Base-by-base conservation (phyloP, 1,284 basidiomycete species). In the Macrocybe sp. region DNA sequence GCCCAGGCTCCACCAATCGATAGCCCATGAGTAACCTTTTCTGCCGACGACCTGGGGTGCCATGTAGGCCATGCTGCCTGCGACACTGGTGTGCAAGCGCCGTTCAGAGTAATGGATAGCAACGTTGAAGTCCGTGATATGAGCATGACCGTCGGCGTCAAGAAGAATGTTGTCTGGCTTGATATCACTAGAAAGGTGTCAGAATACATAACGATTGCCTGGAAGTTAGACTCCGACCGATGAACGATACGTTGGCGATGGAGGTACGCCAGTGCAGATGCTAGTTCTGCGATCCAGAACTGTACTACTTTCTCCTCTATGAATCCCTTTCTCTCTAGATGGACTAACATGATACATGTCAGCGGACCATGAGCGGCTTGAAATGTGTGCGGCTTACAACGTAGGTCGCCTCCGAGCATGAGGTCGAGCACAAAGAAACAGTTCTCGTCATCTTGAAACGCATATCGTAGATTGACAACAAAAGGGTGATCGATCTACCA, bases 11-110 rank as follows among this genome's bases (percentile, higher is more conserved):
- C 94, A 97, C 87, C 91, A 97, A 64, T 97, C 94, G 46, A 92
- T 82, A 31, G 85, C 84, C 75, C 89, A 93, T 7, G 88, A 88
- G 65, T 97, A 97, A 16, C 87, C 87, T 58, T 76, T 81, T 53
- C 74, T 70, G 42, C 70, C 76, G 41, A 98, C 76, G 12, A 98
- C 87, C 64, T 98, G 93, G 1, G 95, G 90, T 2, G 95, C 93
- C 96, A 99, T 99, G 70, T 99, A 99, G 0, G 96, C 95, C 92
- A 98, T 96, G 56, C 89, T 93, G 2, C 94, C 94, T 1, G 94
- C 96, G 3, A 99, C 89, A 48, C 91, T 93, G 1, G 90, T 94
- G 63, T 97, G 84, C 50, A 89, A 65, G 32, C 91, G 76, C 40
- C 86, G 76, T 48, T 92, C 87, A 6, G 93, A 94, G 64, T 92